phyloP scores from a whole-genome alignment of 2,329 filamentous ascomycete genomes.

The Cordyceps cateniannulata region DNA sequence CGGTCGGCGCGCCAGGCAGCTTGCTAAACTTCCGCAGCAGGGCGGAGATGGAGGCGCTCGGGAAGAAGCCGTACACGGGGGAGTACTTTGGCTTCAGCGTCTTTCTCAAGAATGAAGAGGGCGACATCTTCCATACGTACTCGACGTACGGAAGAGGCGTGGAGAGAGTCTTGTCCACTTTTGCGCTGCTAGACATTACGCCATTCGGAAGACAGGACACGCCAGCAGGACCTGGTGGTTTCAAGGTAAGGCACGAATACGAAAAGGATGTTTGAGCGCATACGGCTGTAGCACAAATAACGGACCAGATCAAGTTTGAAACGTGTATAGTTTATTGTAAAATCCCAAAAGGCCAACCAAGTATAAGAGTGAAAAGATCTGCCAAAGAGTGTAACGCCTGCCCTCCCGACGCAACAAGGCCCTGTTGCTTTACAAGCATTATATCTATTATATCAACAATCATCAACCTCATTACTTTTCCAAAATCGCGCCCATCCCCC shows the following conservation, averaged over 20 bases:
- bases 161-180: constrained; percentile 24
- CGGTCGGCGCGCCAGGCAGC: constrained; percentile 16
- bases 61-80: constrained; percentile 22
- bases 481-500: constrained; percentile 51
- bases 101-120: constrained; percentile 23
- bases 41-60: constrained; percentile 22
- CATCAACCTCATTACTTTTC: constrained; percentile 22
- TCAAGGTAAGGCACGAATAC: constrained; percentile 23
- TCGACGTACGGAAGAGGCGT: constrained; percentile 27
- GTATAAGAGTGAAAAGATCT: neutral
- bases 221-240: constrained; percentile 20
- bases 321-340: neutral
- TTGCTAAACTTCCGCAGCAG: constrained; percentile 23
- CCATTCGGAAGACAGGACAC: constrained; percentile 28
- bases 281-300: neutral
- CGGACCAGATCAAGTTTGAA: neutral
- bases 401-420: constrained; percentile 2
- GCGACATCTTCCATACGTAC: constrained; percentile 32
- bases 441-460: neutral
- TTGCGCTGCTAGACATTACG: constrained; percentile 28
- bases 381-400: constrained; percentile 5
- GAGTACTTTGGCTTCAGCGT: constrained; percentile 32
- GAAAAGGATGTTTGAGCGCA: neutral
- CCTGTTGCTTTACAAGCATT: neutral
- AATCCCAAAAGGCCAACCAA: neutral